These are phyloP conservation scores for Penicillium sp. DNA, from an alignment of 2,329 filamentous ascomycete species.

Conservation along the genomic window DNA sequence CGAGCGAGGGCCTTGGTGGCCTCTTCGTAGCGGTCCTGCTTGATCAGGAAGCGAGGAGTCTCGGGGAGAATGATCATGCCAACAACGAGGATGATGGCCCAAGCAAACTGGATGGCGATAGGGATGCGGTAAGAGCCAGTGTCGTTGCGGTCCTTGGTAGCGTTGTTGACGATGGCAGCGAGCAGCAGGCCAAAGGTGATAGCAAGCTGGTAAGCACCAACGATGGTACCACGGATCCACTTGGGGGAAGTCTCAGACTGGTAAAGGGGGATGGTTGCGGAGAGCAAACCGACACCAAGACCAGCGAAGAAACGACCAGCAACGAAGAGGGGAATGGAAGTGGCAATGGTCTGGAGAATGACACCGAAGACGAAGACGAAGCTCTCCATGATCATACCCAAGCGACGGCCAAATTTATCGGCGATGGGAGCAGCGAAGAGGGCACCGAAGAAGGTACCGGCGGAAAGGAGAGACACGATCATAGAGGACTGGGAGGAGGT, in stretches of 20 bases:
- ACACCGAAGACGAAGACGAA: slow-evolving; percentile 36
- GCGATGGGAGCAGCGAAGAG: slow-evolving; percentile 38
- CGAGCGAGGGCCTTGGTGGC: slow-evolving; percentile 63
- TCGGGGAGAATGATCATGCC: slow-evolving; percentile 78
- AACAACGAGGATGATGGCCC: slow-evolving; percentile 71
- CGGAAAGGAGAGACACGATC: slow-evolving; percentile 53
- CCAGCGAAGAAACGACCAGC: slow-evolving; percentile 51
- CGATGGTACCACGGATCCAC: slow-evolving; percentile 74
- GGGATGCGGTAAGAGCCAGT: slow-evolving; percentile 74
- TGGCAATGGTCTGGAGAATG: slow-evolving; percentile 34
- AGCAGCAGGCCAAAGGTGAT: slow-evolving; percentile 75
- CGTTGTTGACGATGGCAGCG: slow-evolving; percentile 72
- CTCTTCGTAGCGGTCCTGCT: slow-evolving; percentile 66
- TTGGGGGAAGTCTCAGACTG: slow-evolving; percentile 75
- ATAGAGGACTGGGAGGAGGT: slow-evolving; percentile 50
- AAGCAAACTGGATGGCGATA: slow-evolving; percentile 75
- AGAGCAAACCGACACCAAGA: slow-evolving; percentile 72
- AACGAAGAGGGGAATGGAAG: slow-evolving; percentile 38
- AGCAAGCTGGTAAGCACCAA: slow-evolving; percentile 77
- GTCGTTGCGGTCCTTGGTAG: slow-evolving; percentile 61
- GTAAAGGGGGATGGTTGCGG: slow-evolving; percentile 63
- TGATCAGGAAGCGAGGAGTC: slow-evolving; percentile 80
- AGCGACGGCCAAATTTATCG: slow-evolving; percentile 40
- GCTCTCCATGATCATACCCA: slow-evolving; percentile 40
- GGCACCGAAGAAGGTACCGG: slow-evolving; percentile 68